Conservation (phyloP, 176 grass and related monocot species). For the Paspalum vaginatum region DNA sequence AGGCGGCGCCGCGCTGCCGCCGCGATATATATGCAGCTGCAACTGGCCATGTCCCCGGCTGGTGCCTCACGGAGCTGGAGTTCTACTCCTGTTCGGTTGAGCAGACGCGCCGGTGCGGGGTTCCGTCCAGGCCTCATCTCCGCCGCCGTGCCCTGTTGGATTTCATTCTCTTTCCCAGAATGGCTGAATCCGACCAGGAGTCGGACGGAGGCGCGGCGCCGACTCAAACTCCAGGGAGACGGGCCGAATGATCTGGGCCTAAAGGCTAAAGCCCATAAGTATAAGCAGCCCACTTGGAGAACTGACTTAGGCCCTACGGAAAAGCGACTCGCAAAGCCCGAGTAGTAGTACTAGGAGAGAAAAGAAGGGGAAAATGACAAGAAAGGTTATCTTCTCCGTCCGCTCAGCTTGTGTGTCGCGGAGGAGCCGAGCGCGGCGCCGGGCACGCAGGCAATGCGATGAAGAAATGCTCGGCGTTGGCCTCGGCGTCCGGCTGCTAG, state of each 20-base stretch:
- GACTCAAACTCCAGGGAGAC: neutral
- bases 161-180: neutral
- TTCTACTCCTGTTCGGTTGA: neutral
- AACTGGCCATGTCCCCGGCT: neutral
- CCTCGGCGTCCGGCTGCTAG: neutral
- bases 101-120: neutral
- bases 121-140: neutral
- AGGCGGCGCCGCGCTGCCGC: neutral
- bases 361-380: too few relatives aligned
- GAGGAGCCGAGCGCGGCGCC: neutral
- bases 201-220: neutral
- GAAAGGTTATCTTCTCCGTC: neutral
- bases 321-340: too few relatives aligned
- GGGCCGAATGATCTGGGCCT: too few relatives aligned
- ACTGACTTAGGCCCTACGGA: too few relatives aligned
- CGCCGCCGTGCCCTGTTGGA: neutral
- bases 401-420: neutral
- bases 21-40: neutral
- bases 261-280: too few relatives aligned
- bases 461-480: conserved; percentile 35
- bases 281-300: too few relatives aligned
- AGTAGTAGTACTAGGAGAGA: too few relatives aligned
- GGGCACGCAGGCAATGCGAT: conserved; percentile 1
- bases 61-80: neutral
- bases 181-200: neutral